Evolutionary conservation across 1,284 basidiomycete species (phyloP).

Genomic region (Rhodotorula sp.): DNA sequence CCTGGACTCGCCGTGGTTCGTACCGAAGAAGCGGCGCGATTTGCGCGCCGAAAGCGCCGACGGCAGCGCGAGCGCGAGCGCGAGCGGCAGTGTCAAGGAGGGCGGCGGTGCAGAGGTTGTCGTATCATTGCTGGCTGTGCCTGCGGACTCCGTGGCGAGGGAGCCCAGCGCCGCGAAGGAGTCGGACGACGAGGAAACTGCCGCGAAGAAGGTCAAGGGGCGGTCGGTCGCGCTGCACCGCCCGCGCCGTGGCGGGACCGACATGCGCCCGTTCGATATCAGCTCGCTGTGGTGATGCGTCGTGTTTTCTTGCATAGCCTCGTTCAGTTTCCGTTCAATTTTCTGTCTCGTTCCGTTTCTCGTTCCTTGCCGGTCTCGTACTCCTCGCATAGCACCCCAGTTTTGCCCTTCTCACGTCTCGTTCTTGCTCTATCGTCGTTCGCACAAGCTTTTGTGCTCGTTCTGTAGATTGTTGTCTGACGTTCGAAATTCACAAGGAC

Average conservation of each 20-base stretch:
- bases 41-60: not conserved
- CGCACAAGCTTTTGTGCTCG: not conserved
- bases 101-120: not conserved
- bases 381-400: not conserved
- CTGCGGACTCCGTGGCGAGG: not conserved
- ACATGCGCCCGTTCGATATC: constrained; percentile 10
- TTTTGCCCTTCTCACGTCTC: not conserved
- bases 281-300: not conserved
- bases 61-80: not conserved
- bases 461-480: not conserved
- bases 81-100: not conserved
- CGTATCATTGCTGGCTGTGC: too few species aligned
- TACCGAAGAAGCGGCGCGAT: constrained; percentile 19
- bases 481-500: not conserved
- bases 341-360: not conserved
- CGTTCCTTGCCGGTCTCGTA: not conserved
- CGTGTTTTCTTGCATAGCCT: not conserved
- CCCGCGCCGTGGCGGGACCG: constrained; percentile 12
- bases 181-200: constrained; percentile 13
- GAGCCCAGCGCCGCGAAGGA: not conserved
- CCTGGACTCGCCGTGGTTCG: constrained; percentile 28
- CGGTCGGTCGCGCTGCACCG: constrained; percentile 18
- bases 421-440: not conserved
- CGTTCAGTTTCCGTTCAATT: too few species aligned
- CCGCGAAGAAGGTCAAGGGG: not conserved